These are phyloP conservation scores for Pyrenochaeta sp. DNA, from an alignment of 2,329 filamentous ascomycete species.

Conservation along the genomic window DNA sequence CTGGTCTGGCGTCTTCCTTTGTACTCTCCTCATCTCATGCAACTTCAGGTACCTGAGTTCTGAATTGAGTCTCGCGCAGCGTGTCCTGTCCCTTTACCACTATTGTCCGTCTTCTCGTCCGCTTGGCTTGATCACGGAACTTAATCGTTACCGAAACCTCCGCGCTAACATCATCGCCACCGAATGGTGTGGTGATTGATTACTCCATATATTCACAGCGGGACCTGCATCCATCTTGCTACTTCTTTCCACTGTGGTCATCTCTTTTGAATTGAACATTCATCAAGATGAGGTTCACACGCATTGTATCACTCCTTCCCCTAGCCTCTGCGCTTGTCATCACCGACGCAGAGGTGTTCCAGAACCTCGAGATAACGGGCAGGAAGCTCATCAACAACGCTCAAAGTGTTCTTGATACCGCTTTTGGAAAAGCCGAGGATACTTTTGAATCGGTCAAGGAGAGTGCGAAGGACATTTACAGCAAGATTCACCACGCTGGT, in stretches of 20 bases:
- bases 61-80: not conserved
- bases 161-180: conserved; percentile 17
- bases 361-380: conserved; percentile 38
- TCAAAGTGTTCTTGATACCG: conserved; percentile 40
- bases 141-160: conserved; percentile 9
- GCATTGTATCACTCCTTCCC: conserved; percentile 59
- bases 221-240: conserved; percentile 13
- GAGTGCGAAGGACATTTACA: conserved; percentile 44
- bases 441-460: too few relatives aligned
- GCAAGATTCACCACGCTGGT: conserved; percentile 53
- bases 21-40: too few relatives aligned
- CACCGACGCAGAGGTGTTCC: conserved; percentile 58
- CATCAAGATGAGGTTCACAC: conserved; percentile 57
- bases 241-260: conserved; percentile 9
- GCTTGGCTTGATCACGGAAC: conserved; percentile 3
- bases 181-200: conserved; percentile 44
- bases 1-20: too few relatives aligned
- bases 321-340: conserved; percentile 61
- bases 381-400: conserved; percentile 26
- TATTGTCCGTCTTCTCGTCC: conserved; percentile 17
- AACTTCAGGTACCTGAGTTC: not conserved
- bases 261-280: conserved; percentile 11
- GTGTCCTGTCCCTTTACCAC: conserved; percentile 1
- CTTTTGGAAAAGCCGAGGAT: conserved; percentile 51
- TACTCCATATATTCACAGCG: conserved; percentile 20